Base-by-base conservation (phyloP, 2,329 filamentous ascomycete species). In the Podosphaera xanthii region DNA sequence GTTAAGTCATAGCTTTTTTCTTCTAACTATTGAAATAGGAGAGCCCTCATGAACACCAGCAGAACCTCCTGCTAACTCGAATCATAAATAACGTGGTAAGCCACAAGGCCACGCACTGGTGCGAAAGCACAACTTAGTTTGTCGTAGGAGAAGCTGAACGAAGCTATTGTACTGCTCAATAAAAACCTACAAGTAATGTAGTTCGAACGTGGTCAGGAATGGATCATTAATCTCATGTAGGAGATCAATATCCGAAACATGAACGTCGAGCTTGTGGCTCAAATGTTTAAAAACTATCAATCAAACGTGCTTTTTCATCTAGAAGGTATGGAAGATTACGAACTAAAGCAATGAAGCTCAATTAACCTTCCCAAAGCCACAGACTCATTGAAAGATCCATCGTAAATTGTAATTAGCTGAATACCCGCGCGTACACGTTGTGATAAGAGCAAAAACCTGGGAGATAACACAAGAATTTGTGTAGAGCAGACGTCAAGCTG, bases 281-380 rank as follows among this genome's bases (percentile, higher is more conserved):
- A 97, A 70, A 98, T 98, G 92, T 98, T 97, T 77, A 96, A 97
- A 75, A 98, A 97, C 73, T 98, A 98, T 70, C 90, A 96, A 71
- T 95, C 89, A 9, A 98, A 97, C 67, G 91, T 97, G 12, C 75
- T 97, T 4, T 97, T 98, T 70, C 92, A 98, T 67, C 77, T 98
- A 4, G 92, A 97, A 82, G 92, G 92, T 94, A 75, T 59, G 38
- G 49, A 59, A 61, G 42, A 40, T 10, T 33, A n/a, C 4, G 35
- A 12, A 8, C 4, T 10, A 12, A 38, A 4, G 7, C 10, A 31
- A 22, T n/a, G 1, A 2, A 30, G 42, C 6, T n/a, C 33, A 22
- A 22, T 52, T 36, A 31, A 44, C 40, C 52, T 35, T 5, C 14
- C 6, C 7, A 54, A 33, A 94, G 87, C 86, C 46, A 94, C 88